These are phyloP conservation scores for Chenopodium quinoa DNA, from an alignment of 148 eudicot species.

Conservation along the genomic window DNA sequence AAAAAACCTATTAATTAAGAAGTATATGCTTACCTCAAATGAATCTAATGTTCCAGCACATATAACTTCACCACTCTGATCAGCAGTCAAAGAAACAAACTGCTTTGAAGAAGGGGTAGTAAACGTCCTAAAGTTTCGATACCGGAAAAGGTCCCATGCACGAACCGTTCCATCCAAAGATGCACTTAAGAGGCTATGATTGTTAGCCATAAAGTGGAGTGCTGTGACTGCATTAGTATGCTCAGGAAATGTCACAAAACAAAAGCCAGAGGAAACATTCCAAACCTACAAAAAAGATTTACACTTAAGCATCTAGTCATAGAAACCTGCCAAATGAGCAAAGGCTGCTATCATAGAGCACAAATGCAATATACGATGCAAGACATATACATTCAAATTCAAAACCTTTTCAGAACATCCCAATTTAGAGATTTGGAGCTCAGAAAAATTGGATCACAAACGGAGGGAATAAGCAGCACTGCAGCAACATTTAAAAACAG, in stretches of 20 bases:
- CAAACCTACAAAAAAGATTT: constrained; percentile 62
- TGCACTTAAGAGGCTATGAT: constrained; percentile 86
- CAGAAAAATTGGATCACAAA: not conserved
- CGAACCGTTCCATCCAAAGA: constrained; percentile 98
- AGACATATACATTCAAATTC: not conserved
- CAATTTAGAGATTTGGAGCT: not conserved
- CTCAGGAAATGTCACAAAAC: constrained; percentile 93
- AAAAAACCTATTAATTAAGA: not conserved
- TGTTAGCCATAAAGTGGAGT: constrained; percentile 79
- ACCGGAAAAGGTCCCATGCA: constrained; percentile 92
- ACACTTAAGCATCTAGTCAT: constrained; percentile 4
- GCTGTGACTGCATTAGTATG: constrained; percentile 97
- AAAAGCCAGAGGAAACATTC: constrained; percentile 89
- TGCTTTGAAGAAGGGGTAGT: constrained; percentile 93
- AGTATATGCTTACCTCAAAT: constrained; percentile 61
- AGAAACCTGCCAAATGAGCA: not conserved
- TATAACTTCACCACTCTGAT: constrained; percentile 97
- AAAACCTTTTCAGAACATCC: not conserved
- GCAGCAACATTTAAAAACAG: not conserved
- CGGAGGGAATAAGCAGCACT: not conserved
- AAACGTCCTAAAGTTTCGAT: constrained; percentile 88
- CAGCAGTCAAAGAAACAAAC: constrained; percentile 88
- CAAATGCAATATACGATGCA: not conserved
- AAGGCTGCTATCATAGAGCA: not conserved
- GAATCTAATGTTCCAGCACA: constrained; percentile 99